Conservation (phyloP, 1,284 basidiomycete species). For the Cutaneotrichosporon sp. region DNA sequence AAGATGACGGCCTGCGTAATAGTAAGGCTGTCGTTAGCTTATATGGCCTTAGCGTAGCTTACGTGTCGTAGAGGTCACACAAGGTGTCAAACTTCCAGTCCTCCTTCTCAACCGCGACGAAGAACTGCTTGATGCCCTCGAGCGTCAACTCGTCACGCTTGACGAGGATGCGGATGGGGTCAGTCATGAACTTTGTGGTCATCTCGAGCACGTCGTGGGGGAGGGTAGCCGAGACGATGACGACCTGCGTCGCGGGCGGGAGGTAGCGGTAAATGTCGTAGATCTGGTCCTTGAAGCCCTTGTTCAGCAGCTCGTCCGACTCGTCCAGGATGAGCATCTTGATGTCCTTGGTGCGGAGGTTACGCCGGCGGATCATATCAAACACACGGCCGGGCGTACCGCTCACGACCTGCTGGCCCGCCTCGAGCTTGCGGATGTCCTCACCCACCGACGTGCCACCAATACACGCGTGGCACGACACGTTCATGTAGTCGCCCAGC, state of each 20-base stretch:
- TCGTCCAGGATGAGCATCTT: conserved; percentile 99
- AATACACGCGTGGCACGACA: conserved; percentile 98
- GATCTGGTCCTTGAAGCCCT: conserved; percentile 99
- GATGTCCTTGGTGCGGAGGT: conserved; percentile 93
- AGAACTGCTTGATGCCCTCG: conserved; percentile 99
- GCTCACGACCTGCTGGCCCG: conserved; percentile 95
- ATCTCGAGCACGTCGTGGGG: conserved; percentile 98
- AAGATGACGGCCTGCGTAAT: conserved; percentile 99
- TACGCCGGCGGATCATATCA: conserved; percentile 96
- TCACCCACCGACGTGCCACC: conserved; percentile 96
- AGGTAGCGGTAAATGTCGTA: conserved; percentile 99
- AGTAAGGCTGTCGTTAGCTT: conserved; percentile 56
- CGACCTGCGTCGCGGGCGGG: conserved; percentile 96
- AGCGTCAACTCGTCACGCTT: conserved; percentile 99
- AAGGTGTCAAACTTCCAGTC: conserved; percentile 99
- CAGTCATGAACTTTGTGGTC: conserved; percentile 99
- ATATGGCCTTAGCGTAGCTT: too few relatives aligned
- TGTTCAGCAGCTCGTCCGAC: conserved; percentile 94
- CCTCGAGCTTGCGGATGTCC: conserved; percentile 96
- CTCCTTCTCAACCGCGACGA: conserved; percentile 98
- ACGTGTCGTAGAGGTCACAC: conserved; percentile 95
- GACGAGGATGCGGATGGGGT: conserved; percentile 90
- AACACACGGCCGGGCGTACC: conserved; percentile 98
- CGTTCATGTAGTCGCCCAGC: conserved; percentile 97
- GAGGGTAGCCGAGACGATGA: conserved; percentile 89